Evolutionary conservation across 2,329 filamentous ascomycete species (phyloP).

Genomic region (Trichoderma afroharzianum): DNA sequence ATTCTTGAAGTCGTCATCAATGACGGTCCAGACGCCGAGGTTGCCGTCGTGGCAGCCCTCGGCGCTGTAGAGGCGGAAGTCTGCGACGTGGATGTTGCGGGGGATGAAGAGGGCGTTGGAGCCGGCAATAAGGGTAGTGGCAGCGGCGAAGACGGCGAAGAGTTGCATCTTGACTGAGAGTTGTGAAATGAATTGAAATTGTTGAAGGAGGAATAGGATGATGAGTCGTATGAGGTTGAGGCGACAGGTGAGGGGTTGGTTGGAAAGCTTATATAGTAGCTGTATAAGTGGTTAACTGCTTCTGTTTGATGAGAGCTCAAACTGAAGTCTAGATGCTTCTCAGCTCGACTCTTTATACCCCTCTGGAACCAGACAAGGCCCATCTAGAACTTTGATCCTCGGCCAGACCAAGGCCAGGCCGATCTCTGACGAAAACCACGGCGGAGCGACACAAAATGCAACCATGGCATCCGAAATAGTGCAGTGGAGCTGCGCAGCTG

Average conservation of each 20-base stretch:
- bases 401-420: background rate
- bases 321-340: background rate
- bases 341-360: conserved; percentile 5
- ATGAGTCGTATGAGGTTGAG: background rate
- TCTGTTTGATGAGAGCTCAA: background rate
- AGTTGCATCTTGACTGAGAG: conserved; percentile 19
- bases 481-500: conserved; percentile 12
- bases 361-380: background rate
- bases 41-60: conserved; percentile 22
- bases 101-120: conserved; percentile 20
- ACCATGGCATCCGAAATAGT: conserved; percentile 12
- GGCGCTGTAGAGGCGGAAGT: conserved; percentile 25
- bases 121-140: conserved; percentile 17
- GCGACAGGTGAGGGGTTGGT: background rate
- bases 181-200: background rate
- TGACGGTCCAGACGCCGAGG: conserved; percentile 27
- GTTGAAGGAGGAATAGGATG: background rate
- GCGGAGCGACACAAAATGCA: conserved; percentile 7
- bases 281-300: background rate
- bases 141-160: conserved; percentile 17
- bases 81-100: conserved; percentile 24
- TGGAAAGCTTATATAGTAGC: background rate
- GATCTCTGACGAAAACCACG: conserved; percentile 11
- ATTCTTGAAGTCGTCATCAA: conserved; percentile 23
- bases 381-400: background rate